phyloP scores from a whole-genome alignment of 441 rosid genomes.

The Erodium moschatum region DNA sequence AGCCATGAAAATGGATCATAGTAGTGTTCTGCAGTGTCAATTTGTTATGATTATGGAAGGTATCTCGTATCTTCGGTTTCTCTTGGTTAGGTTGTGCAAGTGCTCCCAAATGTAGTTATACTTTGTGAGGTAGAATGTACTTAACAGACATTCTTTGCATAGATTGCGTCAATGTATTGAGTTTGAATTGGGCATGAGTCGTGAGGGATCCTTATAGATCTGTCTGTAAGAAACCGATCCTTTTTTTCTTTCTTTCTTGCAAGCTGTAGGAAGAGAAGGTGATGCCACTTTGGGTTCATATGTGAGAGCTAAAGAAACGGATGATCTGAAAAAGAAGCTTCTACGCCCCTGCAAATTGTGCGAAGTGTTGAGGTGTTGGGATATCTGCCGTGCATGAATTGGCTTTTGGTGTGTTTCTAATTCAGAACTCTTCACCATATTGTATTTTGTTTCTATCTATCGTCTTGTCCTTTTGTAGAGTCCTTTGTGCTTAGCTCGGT shows the following conservation, averaged over 20 bases:
- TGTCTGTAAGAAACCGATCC: conserved; percentile 43
- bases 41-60: conserved; percentile 53
- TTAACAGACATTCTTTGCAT: conserved; percentile 67
- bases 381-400: conserved; percentile 42
- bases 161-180: conserved; percentile 52
- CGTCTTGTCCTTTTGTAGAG: neutral
- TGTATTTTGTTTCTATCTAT: neutral
- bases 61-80: conserved; percentile 55
- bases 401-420: conserved; percentile 64
- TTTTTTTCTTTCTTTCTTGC: conserved; percentile 50
- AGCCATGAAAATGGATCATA: conserved; percentile 59
- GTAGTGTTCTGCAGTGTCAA: conserved; percentile 66
- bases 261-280: conserved; percentile 40
- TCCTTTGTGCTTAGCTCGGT: conserved; percentile 4
- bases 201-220: conserved; percentile 45
- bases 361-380: conserved; percentile 53
- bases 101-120: conserved; percentile 47
- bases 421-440: neutral
- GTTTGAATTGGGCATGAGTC: conserved; percentile 59
- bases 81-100: conserved; percentile 71
- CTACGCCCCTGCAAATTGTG: conserved; percentile 57
- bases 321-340: conserved; percentile 56
- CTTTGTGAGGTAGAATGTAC: conserved; percentile 72
- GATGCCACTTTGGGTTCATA: conserved; percentile 49
- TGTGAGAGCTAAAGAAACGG: conserved; percentile 36